Evolutionary conservation across 768 basidiomycete genomes (phyloP), one percentile per base, ranked within the genome.

Genomic region (Brasilioporus rufonigricans): DNA sequence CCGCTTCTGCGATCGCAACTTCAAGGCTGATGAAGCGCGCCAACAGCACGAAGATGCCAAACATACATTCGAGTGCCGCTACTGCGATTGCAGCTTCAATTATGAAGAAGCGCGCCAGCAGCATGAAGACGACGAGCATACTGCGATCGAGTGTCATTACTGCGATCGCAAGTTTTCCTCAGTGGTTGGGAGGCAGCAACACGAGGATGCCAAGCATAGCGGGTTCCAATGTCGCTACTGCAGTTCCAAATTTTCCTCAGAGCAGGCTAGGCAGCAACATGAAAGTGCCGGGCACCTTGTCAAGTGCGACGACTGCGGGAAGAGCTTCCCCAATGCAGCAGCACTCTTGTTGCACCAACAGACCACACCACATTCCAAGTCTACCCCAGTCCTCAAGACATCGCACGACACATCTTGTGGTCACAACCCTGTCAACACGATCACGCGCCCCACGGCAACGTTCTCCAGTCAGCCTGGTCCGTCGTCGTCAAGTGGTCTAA

Each of bases 221-320:
- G 5, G 0, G 23, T 62, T 58, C 50, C 24, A 50, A 21, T 69
- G 63, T 36, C 24, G 40, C 2, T 31, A 57, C 26, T 64, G 52
- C 10, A 44, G 45, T n/a, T 23, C 19, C n/a, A 21, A 46, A 6
- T 66, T 67, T 33, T 1, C 16, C 3, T 51, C 59, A 1, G 23
- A 46, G 6, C 23, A 29, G 0, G 54, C 52, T 16, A 45, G 56
- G 1, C 23, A 54, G 8, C 44, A 54, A 10, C 65, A 66, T 14
- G 36, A 57, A 16, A 4, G 23, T 1, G 53, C 59, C 4, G 51
- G 48, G 31, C 64, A 65, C 14, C 11, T 31, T 11, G 5, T 31
- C 31, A 31, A 31, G 31, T 31, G 31, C 11, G 6, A 11, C 31
- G 5, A 31, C 11, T 54, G 52, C 13, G 1, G 4, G 7, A 26